Evolutionary conservation across 306 rosid species (phyloP), one percentile per base, ranked within the genome.

Genomic region (Corylus heterophylla): DNA sequence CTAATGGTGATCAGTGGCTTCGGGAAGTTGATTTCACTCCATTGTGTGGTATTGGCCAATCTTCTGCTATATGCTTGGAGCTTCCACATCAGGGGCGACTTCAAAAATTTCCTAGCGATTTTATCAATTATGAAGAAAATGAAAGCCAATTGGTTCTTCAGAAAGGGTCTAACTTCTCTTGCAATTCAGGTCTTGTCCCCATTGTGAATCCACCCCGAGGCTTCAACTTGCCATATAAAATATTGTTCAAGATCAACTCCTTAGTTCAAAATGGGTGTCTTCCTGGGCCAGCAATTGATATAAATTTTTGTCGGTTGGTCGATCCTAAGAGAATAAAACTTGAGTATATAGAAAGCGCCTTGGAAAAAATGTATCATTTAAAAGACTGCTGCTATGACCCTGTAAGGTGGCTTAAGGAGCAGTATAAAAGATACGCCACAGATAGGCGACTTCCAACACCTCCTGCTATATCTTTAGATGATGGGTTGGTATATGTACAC

Each of bases 21-120:
- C 86, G 97, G 45, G 71, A 90, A 55, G 82, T 63, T 76, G 98
- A 94, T 89, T 92, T 94, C 80, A 89, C 98, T 81, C 86, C 82
- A 9, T 17, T 0, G 0, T 37, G 16, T 25, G 8, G 76, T 55
- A 90, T 94, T 68, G 98, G 94, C 37, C 93, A 92, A 83, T 94
- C 97, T 59, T 86, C 90, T 20, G 80, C 88, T 75, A 3, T 94
- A 61, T 90, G 90, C 71, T 73, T 94, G 64, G 92, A 86, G 87
- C 83, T 94, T 75, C 90, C 94, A 7, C 17, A 18, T 64, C 76
- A 76, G 22, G 49, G 70, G 56, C 20, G 55, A 48, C 64, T 87
- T 67, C 97, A 94, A 8, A 49, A 83, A 3, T 78, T 81, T 3
- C 11, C 0, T 2, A 75, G 63, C 6, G 39, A 47, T 17, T 88